These are phyloP conservation scores for Uronychia binucleata DNA, from an alignment of 73 alveolate species.

Conservation along the genomic window DNA sequence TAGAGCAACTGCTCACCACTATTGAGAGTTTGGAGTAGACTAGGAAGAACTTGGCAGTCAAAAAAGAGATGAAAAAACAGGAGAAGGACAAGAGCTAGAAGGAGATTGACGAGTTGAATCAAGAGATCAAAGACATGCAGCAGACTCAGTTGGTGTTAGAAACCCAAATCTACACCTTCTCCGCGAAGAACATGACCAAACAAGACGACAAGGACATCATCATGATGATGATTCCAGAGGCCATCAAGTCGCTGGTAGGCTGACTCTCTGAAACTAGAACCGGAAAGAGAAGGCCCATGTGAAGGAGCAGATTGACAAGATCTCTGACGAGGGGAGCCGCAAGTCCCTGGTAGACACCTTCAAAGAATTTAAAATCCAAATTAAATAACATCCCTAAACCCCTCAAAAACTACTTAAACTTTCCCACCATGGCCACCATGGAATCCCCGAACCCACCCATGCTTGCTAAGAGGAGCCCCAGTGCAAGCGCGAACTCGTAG, in stretches of 20 bases:
- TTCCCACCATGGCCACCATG: background rate
- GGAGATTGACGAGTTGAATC: background rate
- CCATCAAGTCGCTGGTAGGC: slow-evolving; percentile 6
- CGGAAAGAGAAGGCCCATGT: background rate
- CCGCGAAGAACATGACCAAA: slow-evolving; percentile 43
- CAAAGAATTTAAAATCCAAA: background rate
- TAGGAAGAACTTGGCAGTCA: slow-evolving; percentile 5
- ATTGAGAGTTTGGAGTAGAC: slow-evolving; percentile 22
- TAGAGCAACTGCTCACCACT: background rate
- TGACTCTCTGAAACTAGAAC: background rate
- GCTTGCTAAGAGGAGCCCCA: too few relatives aligned
- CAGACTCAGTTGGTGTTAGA: slow-evolving; percentile 31
- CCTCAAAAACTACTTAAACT: background rate
- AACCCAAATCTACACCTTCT: slow-evolving; percentile 40
- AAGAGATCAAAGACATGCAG: slow-evolving; percentile 5
- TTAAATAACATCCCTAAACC: background rate
- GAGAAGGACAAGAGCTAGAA: slow-evolving; percentile 3
- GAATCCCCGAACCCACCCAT: too few relatives aligned
- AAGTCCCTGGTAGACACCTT: background rate
- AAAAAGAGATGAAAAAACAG: slow-evolving; percentile 5
- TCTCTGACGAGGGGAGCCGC: background rate
- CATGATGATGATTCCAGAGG: slow-evolving; percentile 48
- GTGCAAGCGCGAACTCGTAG: too few relatives aligned
- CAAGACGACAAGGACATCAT: slow-evolving; percentile 59
- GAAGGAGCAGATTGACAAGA: background rate